Evolutionary conservation across 352 stramenopile genomes (phyloP), one percentile per base, ranked within the genome.

Genomic region (Phytophthora vignae): DNA sequence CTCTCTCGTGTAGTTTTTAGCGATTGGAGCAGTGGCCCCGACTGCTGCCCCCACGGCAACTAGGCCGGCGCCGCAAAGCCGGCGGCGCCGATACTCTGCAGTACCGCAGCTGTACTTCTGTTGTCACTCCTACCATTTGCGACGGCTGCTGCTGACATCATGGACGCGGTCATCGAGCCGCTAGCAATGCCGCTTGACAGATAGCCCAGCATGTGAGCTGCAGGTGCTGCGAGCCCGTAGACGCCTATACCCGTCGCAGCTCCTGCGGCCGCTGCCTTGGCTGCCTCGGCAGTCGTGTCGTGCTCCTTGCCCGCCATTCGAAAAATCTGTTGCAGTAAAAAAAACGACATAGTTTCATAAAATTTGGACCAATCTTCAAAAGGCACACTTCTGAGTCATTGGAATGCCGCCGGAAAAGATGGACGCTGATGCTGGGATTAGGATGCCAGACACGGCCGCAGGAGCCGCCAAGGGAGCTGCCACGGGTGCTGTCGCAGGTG

Each of bases 131-230:
- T 83, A 29, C 83, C 84, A 42, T 67, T 78, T 9, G 77, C 76
- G 21, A 88, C 55, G 12, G 84, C 83, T 25, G 83, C 76, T 9
- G 72, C 42, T 21, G 84, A 88, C 83, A 92, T 92, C 80, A 84
- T 85, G 8, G 66, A 58, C 29, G 79, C 84, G 42, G 83, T 83
- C 0, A 67, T 75, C 5, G 77, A 88, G 6, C 74, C 78, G n/a
- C 68, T 55, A 15, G 76, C 74, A 48, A 91, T 87, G 15, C 83
- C 79, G 15, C 9, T 42, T 12, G 33, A 42, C 33, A 42, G 33
- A 42, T 15, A 42, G 10, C 33, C 33, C 10, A 42, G 33, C 33
- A 42, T 42, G 10, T 40, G 33, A 0, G 33, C 33, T 40, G 33
- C 33, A 14, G 33, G 33, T 3, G 33, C 33, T 14, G 12, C 33